Evolutionary conservation across 2,329 filamentous ascomycete species (phyloP), one percentile per base, ranked within the genome.

Genomic region (Sporothrix curviconia): DNA sequence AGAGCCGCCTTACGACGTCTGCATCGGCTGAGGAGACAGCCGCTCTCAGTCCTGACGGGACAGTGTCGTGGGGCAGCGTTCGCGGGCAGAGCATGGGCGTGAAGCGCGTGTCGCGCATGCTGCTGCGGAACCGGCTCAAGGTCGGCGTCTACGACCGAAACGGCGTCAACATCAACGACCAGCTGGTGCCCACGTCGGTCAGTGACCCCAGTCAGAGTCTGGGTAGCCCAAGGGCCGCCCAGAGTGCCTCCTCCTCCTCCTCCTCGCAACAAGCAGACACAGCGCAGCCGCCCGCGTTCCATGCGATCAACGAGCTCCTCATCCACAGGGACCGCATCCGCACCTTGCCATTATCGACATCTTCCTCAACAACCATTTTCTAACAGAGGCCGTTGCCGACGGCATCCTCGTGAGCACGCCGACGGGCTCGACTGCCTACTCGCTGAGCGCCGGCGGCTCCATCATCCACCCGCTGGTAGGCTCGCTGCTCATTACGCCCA

Each of bases 381-480:
- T 99, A 46, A 99, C 94, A 1, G 91, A 96, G 70, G 92, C 90
- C 1, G 92, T 95, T 12, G 92, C 92, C 1, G 94, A 99, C 70
- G 94, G 94, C 52, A 95, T 99, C 71, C 87, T 97, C 44, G 85
- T 97, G 59, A 91, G 88, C 62, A 96, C 92, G 0, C 94, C 94
- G 0, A 99, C 94, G 0, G 94, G 94, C 3, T 95, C 89, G 40
- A 99, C 94, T 0, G 94, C 94, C 0, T 99, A 99, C 75, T 94
- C 88, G 59, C 79, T 99, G n/a, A 94, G 88, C 63, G 89, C 87
- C 3, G 94, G 94, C 3, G 94, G 94, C 1, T 89, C 87, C 64
- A 97, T 99, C 64, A 89, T 97, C 40, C 94, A 99, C 69, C 94
- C 94, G 0, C 80, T 96, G 2, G 92, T 97, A 3, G 87, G 89